These are phyloP conservation scores for Candida glaebosa DNA, from an alignment of 805 yeast genomes.

Conservation along the genomic window DNA sequence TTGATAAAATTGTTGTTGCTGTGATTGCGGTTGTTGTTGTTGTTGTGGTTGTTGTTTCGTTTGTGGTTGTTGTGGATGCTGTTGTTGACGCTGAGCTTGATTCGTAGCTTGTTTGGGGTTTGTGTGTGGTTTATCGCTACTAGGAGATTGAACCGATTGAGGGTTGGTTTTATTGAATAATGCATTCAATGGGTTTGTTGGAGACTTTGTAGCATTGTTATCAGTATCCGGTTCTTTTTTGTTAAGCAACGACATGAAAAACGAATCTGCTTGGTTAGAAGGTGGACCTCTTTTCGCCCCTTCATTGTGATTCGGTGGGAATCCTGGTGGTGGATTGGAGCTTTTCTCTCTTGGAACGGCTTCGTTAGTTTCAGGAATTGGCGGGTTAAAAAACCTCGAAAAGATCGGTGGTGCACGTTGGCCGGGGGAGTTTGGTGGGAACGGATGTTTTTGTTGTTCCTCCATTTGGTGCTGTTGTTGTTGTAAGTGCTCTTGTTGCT, in stretches of 20 bases:
- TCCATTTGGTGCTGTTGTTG: conserved; percentile 19
- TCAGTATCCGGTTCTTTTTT: conserved; percentile 19
- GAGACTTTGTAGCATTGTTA: not conserved
- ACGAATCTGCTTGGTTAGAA: conserved; percentile 33
- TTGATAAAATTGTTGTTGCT: conserved; percentile 4
- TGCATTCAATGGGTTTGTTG: conserved; percentile 6
- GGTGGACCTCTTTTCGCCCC: not conserved
- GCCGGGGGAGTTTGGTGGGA: not conserved
- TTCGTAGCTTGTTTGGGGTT: conserved; percentile 3
- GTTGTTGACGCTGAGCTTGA: conserved; percentile 6
- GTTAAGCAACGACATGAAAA: conserved; percentile 45
- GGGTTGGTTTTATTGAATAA: conserved; percentile 4
- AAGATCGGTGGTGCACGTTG: conserved; percentile 3
- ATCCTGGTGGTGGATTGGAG: conserved; percentile 9
- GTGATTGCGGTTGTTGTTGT: conserved; percentile 4
- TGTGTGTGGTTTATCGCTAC: not conserved
- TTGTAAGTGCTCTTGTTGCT: conserved; percentile 3
- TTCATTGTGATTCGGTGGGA: conserved; percentile 1
- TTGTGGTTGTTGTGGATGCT: conserved; percentile 1
- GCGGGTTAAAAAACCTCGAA: not conserved
- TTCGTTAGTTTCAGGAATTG: not conserved
- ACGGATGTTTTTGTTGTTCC: conserved; percentile 1
- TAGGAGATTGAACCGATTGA: not conserved
- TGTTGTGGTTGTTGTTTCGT: conserved; percentile 5
- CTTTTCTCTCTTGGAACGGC: not conserved